These are phyloP conservation scores for Shiraia bambusicola DNA, from an alignment of 2,329 filamentous ascomycete species.

Conservation along the genomic window DNA sequence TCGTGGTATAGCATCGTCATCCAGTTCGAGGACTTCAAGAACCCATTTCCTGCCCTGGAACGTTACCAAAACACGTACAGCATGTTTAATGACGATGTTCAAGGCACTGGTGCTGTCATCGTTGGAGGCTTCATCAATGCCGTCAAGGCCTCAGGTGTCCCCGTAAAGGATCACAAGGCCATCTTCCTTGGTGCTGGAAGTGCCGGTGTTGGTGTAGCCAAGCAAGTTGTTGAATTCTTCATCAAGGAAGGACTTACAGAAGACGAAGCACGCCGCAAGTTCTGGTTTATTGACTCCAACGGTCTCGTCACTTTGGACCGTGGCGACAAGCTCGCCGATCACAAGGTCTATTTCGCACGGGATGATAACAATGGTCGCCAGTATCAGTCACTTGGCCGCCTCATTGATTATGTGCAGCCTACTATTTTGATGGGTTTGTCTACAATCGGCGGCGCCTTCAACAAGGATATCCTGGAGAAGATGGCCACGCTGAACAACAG, in stretches of 20 bases:
- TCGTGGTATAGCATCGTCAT: slow-evolving; percentile 63
- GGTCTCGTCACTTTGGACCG: slow-evolving; percentile 92
- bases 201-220: slow-evolving; percentile 94
- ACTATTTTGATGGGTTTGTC: slow-evolving; percentile 93
- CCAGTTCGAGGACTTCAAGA: slow-evolving; percentile 98
- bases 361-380: slow-evolving; percentile 66
- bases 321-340: slow-evolving; percentile 88
- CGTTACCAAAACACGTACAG: slow-evolving; percentile 86
- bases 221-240: slow-evolving; percentile 97
- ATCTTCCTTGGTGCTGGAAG: slow-evolving; percentile 96
- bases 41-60: slow-evolving; percentile 90
- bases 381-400: slow-evolving; percentile 78
- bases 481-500: slow-evolving; percentile 65
- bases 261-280: slow-evolving; percentile 82
- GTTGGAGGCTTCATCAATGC: slow-evolving; percentile 75
- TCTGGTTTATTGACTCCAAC: slow-evolving; percentile 97
- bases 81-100: slow-evolving; percentile 98
- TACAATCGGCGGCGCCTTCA: slow-evolving; percentile 93
- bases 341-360: slow-evolving; percentile 71
- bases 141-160: slow-evolving; percentile 82
- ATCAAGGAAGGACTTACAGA: slow-evolving; percentile 88
- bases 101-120: slow-evolving; percentile 94
- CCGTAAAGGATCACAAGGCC: slow-evolving; percentile 84
- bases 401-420: slow-evolving; percentile 92
- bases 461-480: slow-evolving; percentile 73